Evolutionary conservation across 805 yeast genomes (phyloP).

Genomic region (Candida orba): DNA sequence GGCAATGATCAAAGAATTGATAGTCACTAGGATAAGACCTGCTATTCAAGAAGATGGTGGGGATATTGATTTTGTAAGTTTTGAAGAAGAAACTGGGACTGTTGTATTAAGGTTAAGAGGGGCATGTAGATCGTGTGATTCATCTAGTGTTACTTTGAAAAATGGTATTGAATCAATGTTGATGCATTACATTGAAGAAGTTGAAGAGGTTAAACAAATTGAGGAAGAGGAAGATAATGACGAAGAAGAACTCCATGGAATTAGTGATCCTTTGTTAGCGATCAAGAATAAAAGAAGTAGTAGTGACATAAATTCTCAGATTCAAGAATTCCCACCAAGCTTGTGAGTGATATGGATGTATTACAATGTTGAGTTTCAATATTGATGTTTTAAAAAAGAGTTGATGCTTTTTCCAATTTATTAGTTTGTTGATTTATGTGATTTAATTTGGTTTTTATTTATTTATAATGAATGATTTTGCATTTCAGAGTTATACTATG

Average conservation of each 20-base stretch:
- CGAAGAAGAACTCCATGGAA: constrained; percentile 1
- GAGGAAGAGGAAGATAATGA: constrained; percentile 32
- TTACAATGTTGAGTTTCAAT: no score
- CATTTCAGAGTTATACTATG: neutral
- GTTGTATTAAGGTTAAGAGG: constrained; percentile 56
- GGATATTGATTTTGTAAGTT: constrained; percentile 58
- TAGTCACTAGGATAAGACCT: constrained; percentile 64
- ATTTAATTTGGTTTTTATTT: neutral
- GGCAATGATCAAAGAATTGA: constrained; percentile 60
- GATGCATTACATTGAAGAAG: constrained; percentile 64
- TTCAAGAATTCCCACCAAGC: constrained; percentile 14
- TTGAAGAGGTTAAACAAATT: constrained; percentile 45
- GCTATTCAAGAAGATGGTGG: constrained; percentile 76
- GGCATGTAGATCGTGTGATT: constrained; percentile 68
- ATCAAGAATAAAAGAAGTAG: constrained; percentile 10
- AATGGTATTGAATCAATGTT: constrained; percentile 67
- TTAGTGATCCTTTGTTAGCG: constrained; percentile 11
- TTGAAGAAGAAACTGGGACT: constrained; percentile 51
- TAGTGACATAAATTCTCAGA: no score
- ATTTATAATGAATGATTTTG: neutral
- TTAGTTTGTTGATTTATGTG: neutral
- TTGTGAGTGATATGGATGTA: neutral
- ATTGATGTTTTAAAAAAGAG: no score
- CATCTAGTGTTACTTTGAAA: constrained; percentile 57
- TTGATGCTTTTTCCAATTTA: no score